phyloP scores from a whole-genome alignment of 352 stramenopile genomes.

The Nothophytophthora sp. region DNA sequence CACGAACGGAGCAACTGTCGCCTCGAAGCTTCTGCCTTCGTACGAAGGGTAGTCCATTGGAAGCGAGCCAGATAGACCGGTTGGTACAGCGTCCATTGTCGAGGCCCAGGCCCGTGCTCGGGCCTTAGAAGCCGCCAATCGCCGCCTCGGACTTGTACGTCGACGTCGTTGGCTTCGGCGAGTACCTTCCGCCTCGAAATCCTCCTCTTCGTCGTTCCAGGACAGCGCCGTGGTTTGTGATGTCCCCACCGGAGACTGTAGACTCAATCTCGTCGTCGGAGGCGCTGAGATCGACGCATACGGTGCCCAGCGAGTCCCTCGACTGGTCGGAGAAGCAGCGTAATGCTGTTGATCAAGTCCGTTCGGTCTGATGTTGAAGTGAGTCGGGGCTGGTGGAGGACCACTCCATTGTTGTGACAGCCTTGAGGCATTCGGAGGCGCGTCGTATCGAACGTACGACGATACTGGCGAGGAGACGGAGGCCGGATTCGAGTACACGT shows the following conservation, averaged over 20 bases:
- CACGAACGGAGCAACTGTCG: neutral
- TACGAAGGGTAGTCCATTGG: neutral
- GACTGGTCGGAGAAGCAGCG: slow-evolving; percentile 2
- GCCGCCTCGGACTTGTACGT: slow-evolving; percentile 20
- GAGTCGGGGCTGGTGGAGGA: too few relatives aligned
- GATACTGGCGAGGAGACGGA: neutral
- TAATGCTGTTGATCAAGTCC: too few relatives aligned
- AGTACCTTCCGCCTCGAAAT: neutral
- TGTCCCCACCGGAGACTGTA: neutral
- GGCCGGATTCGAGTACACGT: neutral
- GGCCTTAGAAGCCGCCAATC: slow-evolving; percentile 22
- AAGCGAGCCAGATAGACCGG: neutral
- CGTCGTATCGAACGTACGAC: neutral
- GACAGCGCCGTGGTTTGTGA: neutral
- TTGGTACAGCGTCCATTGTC: slow-evolving; percentile 1
- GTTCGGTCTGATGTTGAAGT: neutral
- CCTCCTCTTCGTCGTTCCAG: slow-evolving; percentile 6
- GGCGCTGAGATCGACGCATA: slow-evolving; percentile 7
- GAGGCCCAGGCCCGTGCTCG: slow-evolving; percentile 7
- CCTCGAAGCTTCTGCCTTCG: neutral
- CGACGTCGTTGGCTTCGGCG: slow-evolving; percentile 5
- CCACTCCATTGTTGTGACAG: neutral
- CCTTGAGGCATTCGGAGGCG: neutral
- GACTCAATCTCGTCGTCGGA: neutral
- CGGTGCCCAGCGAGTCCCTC: slow-evolving; percentile 12